These are phyloP conservation scores for Aspergillus udagawae DNA, from an alignment of 2,329 filamentous ascomycete species.

Conservation along the genomic window DNA sequence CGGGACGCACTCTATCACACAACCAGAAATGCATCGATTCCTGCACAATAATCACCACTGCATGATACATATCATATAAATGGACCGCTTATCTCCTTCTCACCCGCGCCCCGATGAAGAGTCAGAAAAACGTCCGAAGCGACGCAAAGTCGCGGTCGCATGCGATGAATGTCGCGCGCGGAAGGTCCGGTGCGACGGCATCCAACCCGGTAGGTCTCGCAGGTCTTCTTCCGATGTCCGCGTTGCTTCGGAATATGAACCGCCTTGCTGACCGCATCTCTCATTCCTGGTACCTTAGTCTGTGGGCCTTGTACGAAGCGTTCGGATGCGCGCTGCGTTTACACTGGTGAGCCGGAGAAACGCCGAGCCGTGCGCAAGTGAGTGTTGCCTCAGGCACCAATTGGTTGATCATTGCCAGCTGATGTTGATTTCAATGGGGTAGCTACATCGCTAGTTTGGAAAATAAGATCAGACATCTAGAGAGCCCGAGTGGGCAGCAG, in stretches of 20 bases:
- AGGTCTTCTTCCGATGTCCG: not conserved
- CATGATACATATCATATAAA: not conserved
- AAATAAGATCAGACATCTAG: constrained; percentile 22
- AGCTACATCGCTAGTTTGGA: constrained; percentile 29
- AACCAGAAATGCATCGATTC: not conserved
- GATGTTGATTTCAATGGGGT: not conserved
- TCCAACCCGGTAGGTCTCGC: constrained; percentile 11
- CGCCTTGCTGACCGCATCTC: constrained; percentile 1
- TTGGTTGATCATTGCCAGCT: not conserved
- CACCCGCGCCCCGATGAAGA: not conserved
- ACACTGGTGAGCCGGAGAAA: constrained; percentile 27
- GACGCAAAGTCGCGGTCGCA: constrained; percentile 16
- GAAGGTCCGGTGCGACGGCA: constrained; percentile 18
- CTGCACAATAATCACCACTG: not conserved
- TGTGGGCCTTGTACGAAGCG: constrained; percentile 28
- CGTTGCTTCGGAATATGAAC: not conserved
- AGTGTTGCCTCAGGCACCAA: not conserved
- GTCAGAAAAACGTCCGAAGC: constrained; percentile 6
- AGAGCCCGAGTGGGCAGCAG: constrained; percentile 10
- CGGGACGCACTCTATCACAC: not conserved
- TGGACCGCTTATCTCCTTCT: not conserved
- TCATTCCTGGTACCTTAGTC: constrained; percentile 9
- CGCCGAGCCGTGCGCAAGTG: constrained; percentile 23
- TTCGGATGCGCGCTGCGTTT: constrained; percentile 20
- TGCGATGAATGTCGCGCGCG: constrained; percentile 17